Evolutionary conservation across 1,284 basidiomycete genomes (phyloP), one percentile per base, ranked within the genome.

Genomic region (Polyporus tsugae): DNA sequence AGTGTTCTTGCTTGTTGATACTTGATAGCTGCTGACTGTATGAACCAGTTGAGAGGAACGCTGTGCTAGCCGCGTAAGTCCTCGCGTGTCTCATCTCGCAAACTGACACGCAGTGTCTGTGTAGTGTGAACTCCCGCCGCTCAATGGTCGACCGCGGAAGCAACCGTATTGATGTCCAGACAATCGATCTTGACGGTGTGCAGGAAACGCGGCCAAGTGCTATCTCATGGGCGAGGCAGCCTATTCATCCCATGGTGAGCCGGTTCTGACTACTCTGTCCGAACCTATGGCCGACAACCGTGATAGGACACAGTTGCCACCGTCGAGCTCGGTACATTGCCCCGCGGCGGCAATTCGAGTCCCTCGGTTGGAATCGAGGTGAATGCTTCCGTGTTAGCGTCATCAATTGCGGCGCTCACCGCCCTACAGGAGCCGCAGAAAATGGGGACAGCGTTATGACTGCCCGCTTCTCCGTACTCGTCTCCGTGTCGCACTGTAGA

Each of bases 121-220:
- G 10, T 36, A 59, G 57, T 25, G 57, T 59, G 17, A 58, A 59
- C n/a, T 39, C 36, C 10, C 57, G 36, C 25, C 57, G 36, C 57
- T 39, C 57, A n/a, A 59, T 52, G 49, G 49, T 52, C 25, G 13
- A 52, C 49, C 49, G 22, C 38, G 36, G 57, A 59, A 38, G 11
- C 57, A 36, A 3, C 11, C n/a, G 35, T 10, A 22, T 59, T 19
- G 33, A 59, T 36, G 11, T 59, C 49, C 25, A 52, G 7, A 22
- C 19, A 10, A 19, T 39, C 2, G 36, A 59, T 22, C 33, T 59
- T 10, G 57, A 59, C 11, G 33, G 15, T 1, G 53, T 4, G 1
- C 15, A 46, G n/a, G 44, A 46, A 9, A 46, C 7, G 11, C 36
- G 35, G 57, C 57, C 10, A 58, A 58, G 57, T 59, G 15, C 33